A percentile compares a stretch with the other conserved stretches of the same genome.
These are phyloP conservation scores for Panaeolus papilionaceus DNA, from an alignment of 768 basidiomycete species.

Conservation along the genomic window DNA sequence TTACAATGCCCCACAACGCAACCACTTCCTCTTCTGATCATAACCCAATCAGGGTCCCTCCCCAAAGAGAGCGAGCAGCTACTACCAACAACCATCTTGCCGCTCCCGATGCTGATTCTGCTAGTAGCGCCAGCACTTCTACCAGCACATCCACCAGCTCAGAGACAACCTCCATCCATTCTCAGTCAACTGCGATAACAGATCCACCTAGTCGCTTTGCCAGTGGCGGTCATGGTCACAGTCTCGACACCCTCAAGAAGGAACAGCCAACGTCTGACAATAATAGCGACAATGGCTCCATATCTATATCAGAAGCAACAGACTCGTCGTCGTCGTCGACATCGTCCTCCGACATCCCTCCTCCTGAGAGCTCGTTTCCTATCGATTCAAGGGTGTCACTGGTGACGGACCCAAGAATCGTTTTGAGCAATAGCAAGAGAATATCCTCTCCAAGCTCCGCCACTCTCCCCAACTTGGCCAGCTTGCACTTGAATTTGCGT, in stretches of 20 bases:
- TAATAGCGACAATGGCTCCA: conserved; percentile 19
- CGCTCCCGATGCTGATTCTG: conserved; percentile 35
- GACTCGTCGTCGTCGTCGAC: conserved; percentile 5
- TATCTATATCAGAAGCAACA: not conserved
- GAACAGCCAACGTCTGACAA: conserved; percentile 32
- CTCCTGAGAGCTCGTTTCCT: not conserved
- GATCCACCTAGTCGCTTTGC: conserved; percentile 54
- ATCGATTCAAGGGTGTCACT: not conserved
- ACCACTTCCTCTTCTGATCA: conserved; percentile 26
- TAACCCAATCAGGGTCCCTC: conserved; percentile 29
- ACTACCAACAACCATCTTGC: conserved; percentile 34
- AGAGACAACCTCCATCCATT: conserved; percentile 51
- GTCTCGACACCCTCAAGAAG: conserved; percentile 32
- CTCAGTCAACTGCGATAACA: conserved; percentile 53
- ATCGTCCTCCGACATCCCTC: not conserved
- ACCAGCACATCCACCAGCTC: conserved; percentile 43
- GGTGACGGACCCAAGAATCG: not conserved
- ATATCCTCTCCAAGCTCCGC: conserved; percentile 35
- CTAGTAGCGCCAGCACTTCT: conserved; percentile 40
- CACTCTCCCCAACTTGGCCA: conserved; percentile 39
- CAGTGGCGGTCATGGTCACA: conserved; percentile 34
- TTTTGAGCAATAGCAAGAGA: conserved; percentile 1
- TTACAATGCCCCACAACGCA: conserved; percentile 41
- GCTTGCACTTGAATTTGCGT: conserved; percentile 30
- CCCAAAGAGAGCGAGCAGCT: conserved; percentile 38